Conservation (phyloP, 495 filamentous ascomycete species). For the Sordaria brevicollis region DNA sequence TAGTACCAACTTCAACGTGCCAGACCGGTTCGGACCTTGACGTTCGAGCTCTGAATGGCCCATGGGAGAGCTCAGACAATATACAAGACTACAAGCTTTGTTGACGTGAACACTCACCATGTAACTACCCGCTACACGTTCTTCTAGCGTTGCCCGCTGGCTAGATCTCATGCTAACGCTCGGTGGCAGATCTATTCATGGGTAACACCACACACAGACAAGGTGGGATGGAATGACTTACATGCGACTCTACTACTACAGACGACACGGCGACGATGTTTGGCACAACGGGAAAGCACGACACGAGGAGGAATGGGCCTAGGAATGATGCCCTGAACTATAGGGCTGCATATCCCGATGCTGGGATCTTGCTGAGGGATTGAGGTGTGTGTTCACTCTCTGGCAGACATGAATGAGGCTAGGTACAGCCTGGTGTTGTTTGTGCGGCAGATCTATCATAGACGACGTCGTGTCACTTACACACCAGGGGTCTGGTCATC, state of each 20-base stretch:
- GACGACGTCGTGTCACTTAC: not conserved
- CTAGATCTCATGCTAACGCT: not conserved
- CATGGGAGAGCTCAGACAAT: not conserved
- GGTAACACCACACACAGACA: not conserved
- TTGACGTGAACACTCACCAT: not conserved
- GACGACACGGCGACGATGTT: not conserved
- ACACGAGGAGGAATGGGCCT: not conserved
- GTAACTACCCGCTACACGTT: not conserved
- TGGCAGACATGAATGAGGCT: not conserved
- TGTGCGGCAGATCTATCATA: not conserved
- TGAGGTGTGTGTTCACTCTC: not conserved
- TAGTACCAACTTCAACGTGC: not conserved
- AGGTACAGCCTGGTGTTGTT: not conserved
- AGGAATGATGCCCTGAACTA: not conserved
- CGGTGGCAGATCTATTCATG: not conserved
- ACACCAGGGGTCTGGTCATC: not conserved
- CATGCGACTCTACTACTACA: not conserved
- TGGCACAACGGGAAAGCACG: not conserved
- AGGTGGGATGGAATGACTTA: not conserved
- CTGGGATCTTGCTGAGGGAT: not conserved
- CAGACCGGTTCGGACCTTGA: not conserved
- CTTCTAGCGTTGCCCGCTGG: not conserved
- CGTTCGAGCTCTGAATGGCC: not conserved
- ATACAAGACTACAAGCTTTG: not conserved
- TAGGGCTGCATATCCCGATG: not conserved